Percentiles rank a stretch among this genome's conserved stretches.
Evolutionary conservation across 805 yeast genomes (phyloP).

Genomic region (Millerozyma acaciae): DNA sequence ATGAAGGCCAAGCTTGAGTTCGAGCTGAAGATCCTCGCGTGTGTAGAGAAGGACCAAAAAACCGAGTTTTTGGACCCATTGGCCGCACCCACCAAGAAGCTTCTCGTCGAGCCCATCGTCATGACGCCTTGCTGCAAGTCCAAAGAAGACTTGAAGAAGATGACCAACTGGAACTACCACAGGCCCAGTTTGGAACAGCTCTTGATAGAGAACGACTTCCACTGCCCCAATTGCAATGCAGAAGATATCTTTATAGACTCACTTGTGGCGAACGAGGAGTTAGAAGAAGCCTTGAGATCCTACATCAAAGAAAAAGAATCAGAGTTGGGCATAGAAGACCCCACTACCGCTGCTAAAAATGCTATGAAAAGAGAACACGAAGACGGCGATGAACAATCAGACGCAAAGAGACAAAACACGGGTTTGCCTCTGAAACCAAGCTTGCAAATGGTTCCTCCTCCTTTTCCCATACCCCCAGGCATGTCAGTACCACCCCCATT

Average conservation of each 20-base stretch:
- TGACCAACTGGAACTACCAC: conserved; percentile 40
- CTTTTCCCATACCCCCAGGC: conserved; percentile 16
- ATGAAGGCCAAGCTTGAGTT: conserved; percentile 53
- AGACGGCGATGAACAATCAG: conserved; percentile 14
- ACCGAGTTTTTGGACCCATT: conserved; percentile 65
- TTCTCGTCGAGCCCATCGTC: conserved; percentile 65
- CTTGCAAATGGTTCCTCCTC: conserved; percentile 15
- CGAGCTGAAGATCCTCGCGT: conserved; percentile 29
- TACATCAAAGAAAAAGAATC: conserved; percentile 38
- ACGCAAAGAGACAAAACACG: conserved; percentile 25
- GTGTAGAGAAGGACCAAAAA: conserved; percentile 27
- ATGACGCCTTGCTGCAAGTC: conserved; percentile 76
- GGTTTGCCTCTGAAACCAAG: conserved; percentile 16
- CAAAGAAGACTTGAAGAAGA: conserved; percentile 51
- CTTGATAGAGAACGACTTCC: conserved; percentile 78
- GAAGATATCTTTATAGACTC: conserved; percentile 76
- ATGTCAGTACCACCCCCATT: conserved; percentile 17
- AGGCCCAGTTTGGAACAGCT: conserved; percentile 37
- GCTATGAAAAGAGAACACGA: conserved; percentile 18
- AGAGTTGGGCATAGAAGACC: conserved; percentile 35
- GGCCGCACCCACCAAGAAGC: conserved; percentile 40
- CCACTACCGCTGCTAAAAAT: conserved; percentile 11
- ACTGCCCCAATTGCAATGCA: conserved; percentile 81
- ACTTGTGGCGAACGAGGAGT: conserved; percentile 57
- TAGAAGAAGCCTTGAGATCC: conserved; percentile 50